Base-by-base conservation (phyloP, 805 yeast genomes). In the Dipodascopsis tothii region DNA sequence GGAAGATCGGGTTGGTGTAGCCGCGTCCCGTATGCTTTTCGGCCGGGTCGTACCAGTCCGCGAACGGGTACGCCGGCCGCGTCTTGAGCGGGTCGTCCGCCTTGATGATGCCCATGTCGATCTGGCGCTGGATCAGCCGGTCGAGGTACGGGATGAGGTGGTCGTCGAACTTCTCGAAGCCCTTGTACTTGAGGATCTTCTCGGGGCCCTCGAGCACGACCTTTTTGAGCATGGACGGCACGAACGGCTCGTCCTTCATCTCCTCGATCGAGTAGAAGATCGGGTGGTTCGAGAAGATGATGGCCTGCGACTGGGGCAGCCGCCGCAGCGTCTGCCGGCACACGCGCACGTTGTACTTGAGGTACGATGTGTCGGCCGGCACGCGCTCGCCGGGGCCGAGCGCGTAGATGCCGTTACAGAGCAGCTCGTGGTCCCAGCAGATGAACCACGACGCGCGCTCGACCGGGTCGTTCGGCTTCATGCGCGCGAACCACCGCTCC, bases 401-500 rank as follows among this genome's bases (percentile, higher is more conserved):
- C 20, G 74, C 72, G 60, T 79, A 78, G 21, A 80, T 74, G 47
- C 73, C 75, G 50, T 74, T 77, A 41, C 73, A 60, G 41, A 74
- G 66, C 50, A 80, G 64, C 55, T 76, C 74, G 56, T 78, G 79
- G 58, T 81, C 87, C 86, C 85, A 81, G 2, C 84, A 69, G 35
- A 80, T 74, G 57, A 78, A 80, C 82, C 83, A 81, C 2, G 82
- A 74, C 1, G 86, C 86, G 55, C 88, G 70, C 57, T 81, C 87
- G 21, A 81, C 86, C 1, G 81, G 75, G 43, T 74, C 78, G 11
- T 68, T 64, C 2, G 78, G 74, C 43, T 75, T 71, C 76, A 81
- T 72, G 54, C 75, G 70, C 20, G 66, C 70, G 60, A 81, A 80
- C 83, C 83, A 81, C 57, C 77, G 71, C 55, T 81, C 85, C 87